phyloP scores from a whole-genome alignment of 2,329 filamentous ascomycete genomes.

The Ophiocordyceps sinensis region DNA sequence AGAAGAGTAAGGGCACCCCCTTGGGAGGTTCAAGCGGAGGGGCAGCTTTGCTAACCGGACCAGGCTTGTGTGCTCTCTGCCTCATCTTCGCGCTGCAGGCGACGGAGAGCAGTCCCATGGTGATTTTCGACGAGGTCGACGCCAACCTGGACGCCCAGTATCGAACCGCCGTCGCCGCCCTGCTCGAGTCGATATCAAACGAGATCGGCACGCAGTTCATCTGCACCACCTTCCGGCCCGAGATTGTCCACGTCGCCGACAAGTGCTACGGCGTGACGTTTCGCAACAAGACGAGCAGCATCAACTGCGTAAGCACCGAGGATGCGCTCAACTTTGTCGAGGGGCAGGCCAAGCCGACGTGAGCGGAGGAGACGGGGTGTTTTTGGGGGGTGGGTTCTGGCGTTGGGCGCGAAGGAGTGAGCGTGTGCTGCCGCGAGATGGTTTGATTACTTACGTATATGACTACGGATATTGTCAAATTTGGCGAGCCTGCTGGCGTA shows the following conservation, averaged over 20 bases:
- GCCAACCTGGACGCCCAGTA: conserved; percentile 97
- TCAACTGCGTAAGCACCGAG: conserved; percentile 77
- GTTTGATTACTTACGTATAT: background rate
- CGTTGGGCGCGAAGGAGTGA: background rate
- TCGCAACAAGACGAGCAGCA: conserved; percentile 83
- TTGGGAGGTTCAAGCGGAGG: background rate
- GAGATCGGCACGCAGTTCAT: conserved; percentile 71
- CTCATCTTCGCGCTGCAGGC: conserved; percentile 98
- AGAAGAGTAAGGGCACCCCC: conserved; percentile 76
- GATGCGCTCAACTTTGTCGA: conserved; percentile 91
- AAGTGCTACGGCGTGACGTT: conserved; percentile 97
- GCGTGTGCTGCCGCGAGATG: background rate
- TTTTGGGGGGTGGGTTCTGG: conserved; percentile 1
- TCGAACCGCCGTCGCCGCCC: conserved; percentile 82
- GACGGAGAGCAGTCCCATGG: conserved; percentile 93
- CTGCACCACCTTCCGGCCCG: conserved; percentile 94
- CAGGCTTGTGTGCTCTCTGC: conserved; percentile 87
- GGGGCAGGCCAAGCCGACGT: conserved; percentile 43
- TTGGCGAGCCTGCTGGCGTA: no score
- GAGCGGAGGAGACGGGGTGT: background rate
- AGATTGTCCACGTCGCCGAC: conserved; percentile 90
- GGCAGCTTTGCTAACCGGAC: conserved; percentile 6
- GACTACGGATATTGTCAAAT: background rate
- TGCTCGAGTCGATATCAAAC: conserved; percentile 65
- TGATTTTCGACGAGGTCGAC: conserved; percentile 98